A percentile compares a stretch with the other conserved stretches of the same genome.
Conservation (phyloP, 2,329 filamentous ascomycete species). For the Sporothrix humicola region DNA sequence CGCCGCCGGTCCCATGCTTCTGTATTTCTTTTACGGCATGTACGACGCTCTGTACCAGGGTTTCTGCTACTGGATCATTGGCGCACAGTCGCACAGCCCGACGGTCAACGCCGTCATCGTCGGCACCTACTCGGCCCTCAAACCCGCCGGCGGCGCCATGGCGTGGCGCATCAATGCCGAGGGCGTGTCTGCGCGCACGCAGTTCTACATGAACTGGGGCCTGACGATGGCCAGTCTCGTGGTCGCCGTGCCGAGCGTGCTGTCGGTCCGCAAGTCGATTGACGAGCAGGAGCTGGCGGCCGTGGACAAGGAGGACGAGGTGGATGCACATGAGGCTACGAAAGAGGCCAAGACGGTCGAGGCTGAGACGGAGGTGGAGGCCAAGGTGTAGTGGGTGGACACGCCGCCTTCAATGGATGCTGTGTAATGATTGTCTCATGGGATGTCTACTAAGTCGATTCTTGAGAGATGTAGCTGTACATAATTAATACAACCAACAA, state of each 20-base stretch:
- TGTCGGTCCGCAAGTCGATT: slow-evolving; percentile 46
- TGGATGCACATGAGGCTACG: not conserved
- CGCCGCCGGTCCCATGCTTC: slow-evolving; percentile 56
- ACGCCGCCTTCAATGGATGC: no score
- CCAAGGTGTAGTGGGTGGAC: not conserved
- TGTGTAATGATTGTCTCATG: slow-evolving; percentile 1
- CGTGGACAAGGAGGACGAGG: slow-evolving; percentile 27
- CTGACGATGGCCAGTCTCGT: slow-evolving; percentile 52
- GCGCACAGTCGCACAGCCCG: slow-evolving; percentile 52
- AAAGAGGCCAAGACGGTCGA: not conserved
- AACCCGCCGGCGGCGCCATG: slow-evolving; percentile 42
- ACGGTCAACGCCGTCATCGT: slow-evolving; percentile 52
- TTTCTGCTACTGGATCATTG: slow-evolving; percentile 65
- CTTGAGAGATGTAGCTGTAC: not conserved
- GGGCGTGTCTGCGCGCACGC: slow-evolving; percentile 51
- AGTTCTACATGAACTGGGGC: slow-evolving; percentile 55
- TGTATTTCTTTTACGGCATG: slow-evolving; percentile 74
- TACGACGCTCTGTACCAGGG: slow-evolving; percentile 73
- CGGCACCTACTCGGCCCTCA: slow-evolving; percentile 55
- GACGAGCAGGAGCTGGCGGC: slow-evolving; percentile 41
- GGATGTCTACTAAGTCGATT: not conserved
- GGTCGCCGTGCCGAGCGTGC: slow-evolving; percentile 51
- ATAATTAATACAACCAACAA: not conserved
- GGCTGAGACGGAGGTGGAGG: not conserved
- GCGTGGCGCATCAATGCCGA: slow-evolving; percentile 51